Evolutionary conservation across 1,284 basidiomycete genomes (phyloP).

Genomic region (Xanthoconium separans): DNA sequence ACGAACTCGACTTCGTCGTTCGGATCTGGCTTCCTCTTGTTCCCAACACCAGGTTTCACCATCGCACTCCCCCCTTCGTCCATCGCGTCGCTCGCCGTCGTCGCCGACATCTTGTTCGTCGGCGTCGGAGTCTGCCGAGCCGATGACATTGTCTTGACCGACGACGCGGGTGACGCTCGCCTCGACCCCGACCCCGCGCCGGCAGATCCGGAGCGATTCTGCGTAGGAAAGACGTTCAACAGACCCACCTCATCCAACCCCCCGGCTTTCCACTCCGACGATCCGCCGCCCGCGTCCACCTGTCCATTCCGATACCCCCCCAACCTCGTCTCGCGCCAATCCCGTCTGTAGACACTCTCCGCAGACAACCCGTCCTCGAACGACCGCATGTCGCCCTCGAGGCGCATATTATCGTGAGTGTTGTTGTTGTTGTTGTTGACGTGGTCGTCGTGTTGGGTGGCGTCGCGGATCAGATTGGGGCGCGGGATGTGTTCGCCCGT

Average conservation of each 20-base stretch:
- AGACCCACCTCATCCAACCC: constrained; percentile 33
- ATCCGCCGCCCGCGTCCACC: not conserved
- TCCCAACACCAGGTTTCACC: constrained; percentile 19
- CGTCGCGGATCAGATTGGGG: not conserved
- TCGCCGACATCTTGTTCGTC: constrained; percentile 37
- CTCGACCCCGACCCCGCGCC: constrained; percentile 22
- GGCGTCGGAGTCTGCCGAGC: constrained; percentile 44
- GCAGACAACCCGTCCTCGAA: constrained; percentile 64
- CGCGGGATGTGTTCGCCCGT: constrained; percentile 56
- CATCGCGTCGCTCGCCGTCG: constrained; percentile 40
- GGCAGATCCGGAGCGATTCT: constrained; percentile 15
- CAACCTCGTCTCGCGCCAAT: constrained; percentile 70
- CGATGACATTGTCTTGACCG: constrained; percentile 43
- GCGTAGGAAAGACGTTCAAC: constrained; percentile 19
- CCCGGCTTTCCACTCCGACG: constrained; percentile 29
- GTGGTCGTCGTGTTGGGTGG: not conserved
- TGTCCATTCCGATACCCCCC: constrained; percentile 21
- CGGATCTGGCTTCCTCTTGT: constrained; percentile 47
- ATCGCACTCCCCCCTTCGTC: constrained; percentile 42
- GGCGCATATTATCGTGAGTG: constrained; percentile 16
- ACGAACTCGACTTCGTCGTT: constrained; percentile 60
- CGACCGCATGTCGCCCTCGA: constrained; percentile 47
- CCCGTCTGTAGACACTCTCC: constrained; percentile 67
- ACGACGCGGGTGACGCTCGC: constrained; percentile 48
- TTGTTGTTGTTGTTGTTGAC: not conserved